phyloP scores from a whole-genome alignment of 176 grass and related monocot genomes.

The Triticum aestivum region IWGSC_CS_RefSeq_v2.1 NC_057799.1:471739756-471740255 shows the following conservation, averaged over 20 bases:
- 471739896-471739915: not conserved
- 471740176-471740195: not conserved
- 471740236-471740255: not conserved
- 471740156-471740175: not conserved
- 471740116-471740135: not conserved
- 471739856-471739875: no score
- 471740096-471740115: not conserved
- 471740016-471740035: not conserved
- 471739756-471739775: no score
- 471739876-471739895: not conserved
- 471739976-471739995: not conserved
- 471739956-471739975: not conserved
- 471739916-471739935: not conserved
- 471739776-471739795: no score
- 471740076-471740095: not conserved
- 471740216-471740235: not conserved
- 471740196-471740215: not conserved
- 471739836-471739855: not conserved
- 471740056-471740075: not conserved
- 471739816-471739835: no score
- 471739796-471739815: no score
- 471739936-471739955: not conserved
- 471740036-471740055: not conserved
- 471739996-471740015: not conserved
- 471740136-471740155: not conserved